Evolutionary conservation across 441 rosid species (phyloP).

Genomic region (Sinapis alba): DNA sequence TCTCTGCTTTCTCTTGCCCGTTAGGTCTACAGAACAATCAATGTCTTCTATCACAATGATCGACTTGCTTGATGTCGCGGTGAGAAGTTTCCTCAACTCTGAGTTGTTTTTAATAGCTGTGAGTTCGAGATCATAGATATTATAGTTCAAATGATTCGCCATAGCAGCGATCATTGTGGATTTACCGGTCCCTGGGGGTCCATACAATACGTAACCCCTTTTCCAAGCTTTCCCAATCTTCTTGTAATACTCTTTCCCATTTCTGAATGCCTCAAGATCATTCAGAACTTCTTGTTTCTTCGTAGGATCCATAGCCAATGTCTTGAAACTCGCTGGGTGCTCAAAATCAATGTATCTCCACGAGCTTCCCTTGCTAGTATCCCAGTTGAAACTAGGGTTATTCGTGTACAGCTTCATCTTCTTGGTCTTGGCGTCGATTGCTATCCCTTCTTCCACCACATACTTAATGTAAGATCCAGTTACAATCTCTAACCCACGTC

Average conservation of each 20-base stretch:
- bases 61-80: constrained; percentile 62
- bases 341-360: constrained; percentile 78
- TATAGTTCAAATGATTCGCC: not conserved
- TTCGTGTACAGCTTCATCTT: constrained; percentile 45
- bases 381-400: constrained; percentile 33
- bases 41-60: constrained; percentile 74
- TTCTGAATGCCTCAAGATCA: constrained; percentile 59
- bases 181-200: not conserved
- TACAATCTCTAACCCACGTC: constrained; percentile 25
- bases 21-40: constrained; percentile 70
- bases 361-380: constrained; percentile 51
- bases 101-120: constrained; percentile 40
- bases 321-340: constrained; percentile 64
- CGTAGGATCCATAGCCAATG: constrained; percentile 58
- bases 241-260: constrained; percentile 63
- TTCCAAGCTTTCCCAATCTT: constrained; percentile 78
- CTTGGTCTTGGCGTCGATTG: constrained; percentile 32
- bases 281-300: constrained; percentile 65
- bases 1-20: constrained; percentile 61
- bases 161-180: not conserved
- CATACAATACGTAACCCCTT: constrained; percentile 62
- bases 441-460: constrained; percentile 41
- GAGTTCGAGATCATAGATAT: not conserved
- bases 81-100: constrained; percentile 65
- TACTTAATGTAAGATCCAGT: constrained; percentile 23